phyloP scores from a whole-genome alignment of 371 early-diverging fungal species.

The Parasitella parasitica region DNA sequence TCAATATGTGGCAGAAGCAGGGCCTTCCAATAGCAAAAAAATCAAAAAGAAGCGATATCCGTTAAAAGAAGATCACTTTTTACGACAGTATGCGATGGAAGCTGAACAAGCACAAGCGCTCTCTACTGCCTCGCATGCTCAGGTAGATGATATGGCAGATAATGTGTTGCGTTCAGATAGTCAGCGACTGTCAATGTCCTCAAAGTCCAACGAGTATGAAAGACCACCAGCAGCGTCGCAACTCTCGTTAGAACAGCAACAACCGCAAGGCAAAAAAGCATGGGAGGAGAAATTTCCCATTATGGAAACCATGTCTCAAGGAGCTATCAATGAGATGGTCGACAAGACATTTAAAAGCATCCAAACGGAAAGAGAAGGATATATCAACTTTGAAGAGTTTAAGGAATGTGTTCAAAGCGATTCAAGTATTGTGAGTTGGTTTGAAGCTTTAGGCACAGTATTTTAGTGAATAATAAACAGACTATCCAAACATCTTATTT shows the following conservation, averaged over 20 bases:
- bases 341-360: conserved; percentile 78
- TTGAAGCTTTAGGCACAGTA: conserved; percentile 71
- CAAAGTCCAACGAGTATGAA: background rate
- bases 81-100: conserved; percentile 27
- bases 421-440: conserved; percentile 68
- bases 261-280: conserved; percentile 28
- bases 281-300: conserved; percentile 75
- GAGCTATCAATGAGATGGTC: conserved; percentile 93
- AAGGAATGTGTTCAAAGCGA: conserved; percentile 66
- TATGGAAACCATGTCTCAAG: conserved; percentile 90
- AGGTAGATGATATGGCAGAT: conserved; percentile 16
- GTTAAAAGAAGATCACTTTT: conserved; percentile 39
- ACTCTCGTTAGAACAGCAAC: background rate
- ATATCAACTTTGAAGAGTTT: conserved; percentile 80
- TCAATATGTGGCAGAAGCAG: conserved; percentile 2
- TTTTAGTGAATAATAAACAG: conserved; percentile 49
- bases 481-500: conserved; percentile 17
- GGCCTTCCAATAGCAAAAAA: conserved; percentile 4
- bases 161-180: conserved; percentile 18
- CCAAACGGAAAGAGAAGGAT: conserved; percentile 60
- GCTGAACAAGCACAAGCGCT: conserved; percentile 24
- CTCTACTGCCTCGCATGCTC: conserved; percentile 6
- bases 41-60: conserved; percentile 32
- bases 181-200: conserved; percentile 11
- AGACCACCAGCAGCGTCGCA: background rate